Base-by-base conservation (phyloP, 2,329 filamentous ascomycete genomes). In the Sporothrix schenckii region DNA sequence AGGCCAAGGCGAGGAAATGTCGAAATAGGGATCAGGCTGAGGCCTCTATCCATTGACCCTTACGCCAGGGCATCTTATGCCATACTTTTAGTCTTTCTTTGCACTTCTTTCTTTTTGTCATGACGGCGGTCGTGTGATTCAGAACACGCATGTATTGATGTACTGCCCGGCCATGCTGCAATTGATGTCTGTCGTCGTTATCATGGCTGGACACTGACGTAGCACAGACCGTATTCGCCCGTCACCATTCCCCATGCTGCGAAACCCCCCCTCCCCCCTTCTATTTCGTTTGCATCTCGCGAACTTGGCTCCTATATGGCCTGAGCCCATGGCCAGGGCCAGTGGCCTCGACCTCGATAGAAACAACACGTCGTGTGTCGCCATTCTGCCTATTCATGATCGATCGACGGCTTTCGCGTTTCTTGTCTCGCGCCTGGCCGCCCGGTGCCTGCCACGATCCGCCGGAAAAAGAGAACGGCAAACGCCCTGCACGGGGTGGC, bases 261-360 rank as follows among this genome's bases (percentile, higher is more conserved):
- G 34, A 10, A 60, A 34, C 19, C 21, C 21, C 50, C 2, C 6
- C 50, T 27, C 34, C 56, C 14, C 56, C 16, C 52, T 7, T 52
- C 47, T 66, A 66, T 66, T 52, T 19, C 39, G 47, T n/a, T 47
- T 34, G 16, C 61, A 66, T 34, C 44, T 66, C 47, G 7, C 61
- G 44, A 66, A 52, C 61, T 50, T 3, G 61, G 39, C 7, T 60
- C 19, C 19, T 14, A 3, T 11, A 14, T 6, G 34, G 56, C n/a
- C 34, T 24, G 7, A 34, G 6, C 30, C 30, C 6, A 34, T 34
- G 5, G 5, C 30, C 1, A 34, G 4, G 56, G 34, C 56, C 56
- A 44, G 4, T 44, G 34, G 34, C n/a, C 56, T 39, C 27, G 2
- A 56, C 6, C 10, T 30, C 9, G 13, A 16, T 16, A 49, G 44